Conservation (phyloP, 345 rosid species). For the Eucalyptus sp. region DNA sequence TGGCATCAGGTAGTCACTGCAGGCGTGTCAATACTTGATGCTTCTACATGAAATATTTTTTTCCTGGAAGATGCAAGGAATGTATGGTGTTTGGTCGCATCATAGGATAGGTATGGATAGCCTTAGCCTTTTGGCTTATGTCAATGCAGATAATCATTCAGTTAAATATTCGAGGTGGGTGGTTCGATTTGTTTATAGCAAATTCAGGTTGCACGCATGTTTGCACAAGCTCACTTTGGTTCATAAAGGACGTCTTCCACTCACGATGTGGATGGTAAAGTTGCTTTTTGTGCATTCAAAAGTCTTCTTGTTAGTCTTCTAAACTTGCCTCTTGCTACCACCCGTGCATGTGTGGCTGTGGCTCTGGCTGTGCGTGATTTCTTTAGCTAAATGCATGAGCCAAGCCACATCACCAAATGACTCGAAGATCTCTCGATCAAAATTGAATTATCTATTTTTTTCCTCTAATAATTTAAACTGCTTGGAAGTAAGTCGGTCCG, state of each 20-base stretch:
- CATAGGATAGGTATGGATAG: not conserved
- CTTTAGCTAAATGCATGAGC: not conserved
- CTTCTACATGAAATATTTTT: not conserved
- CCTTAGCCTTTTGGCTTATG: not conserved
- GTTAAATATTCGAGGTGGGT: not conserved
- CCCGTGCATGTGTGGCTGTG: not conserved
- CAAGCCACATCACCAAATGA: not conserved
- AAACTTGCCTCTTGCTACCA: not conserved
- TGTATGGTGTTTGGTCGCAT: not conserved
- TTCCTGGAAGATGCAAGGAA: not conserved
- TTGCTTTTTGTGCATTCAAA: not conserved
- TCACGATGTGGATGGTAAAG: not conserved
- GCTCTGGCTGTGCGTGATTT: not conserved
- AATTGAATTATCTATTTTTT: not conserved
- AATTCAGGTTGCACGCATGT: not conserved
- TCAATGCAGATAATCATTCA: not conserved
- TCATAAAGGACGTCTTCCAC: not conserved
- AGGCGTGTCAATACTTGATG: not conserved
- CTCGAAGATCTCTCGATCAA: not conserved
- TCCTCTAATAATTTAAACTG: not conserved
- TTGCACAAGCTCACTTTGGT: not conserved
- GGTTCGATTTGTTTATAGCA: not conserved
- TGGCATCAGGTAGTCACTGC: not conserved
- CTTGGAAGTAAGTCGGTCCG: not conserved
- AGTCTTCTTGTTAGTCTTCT: not conserved